Evolutionary conservation across 306 rosid species (phyloP), one percentile per base, ranked within the genome.

Genomic region (Trifolium dubium): DNA sequence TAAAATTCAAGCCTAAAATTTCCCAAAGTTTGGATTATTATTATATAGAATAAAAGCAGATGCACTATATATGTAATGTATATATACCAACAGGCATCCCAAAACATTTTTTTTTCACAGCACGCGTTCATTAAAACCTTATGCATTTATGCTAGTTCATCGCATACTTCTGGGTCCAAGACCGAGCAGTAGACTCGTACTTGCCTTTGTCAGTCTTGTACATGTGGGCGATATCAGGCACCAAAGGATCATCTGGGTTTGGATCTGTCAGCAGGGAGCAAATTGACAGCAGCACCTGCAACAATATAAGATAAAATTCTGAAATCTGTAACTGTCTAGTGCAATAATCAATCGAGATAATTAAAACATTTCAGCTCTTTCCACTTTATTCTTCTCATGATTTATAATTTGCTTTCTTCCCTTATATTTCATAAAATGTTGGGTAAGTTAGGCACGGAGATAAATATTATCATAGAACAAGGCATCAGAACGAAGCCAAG

Each of bases 251-350:
- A 11, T 85, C 89, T 0, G 87, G 89, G 79, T 85, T 85, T 5
- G 89, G 89, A 46, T 85, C 89, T 55, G 89, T 85, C 75, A 85
- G 69, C 67, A 85, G 81, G 4, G 89, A 85, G 85, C 89, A 85
- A 67, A 85, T 82, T 60, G 89, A 85, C 55, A 85, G 58, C 37
- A 85, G 77, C 53, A 85, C 89, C 89, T 74, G 61, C 78, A 39
- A 69, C 34, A 58, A 41, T 5, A 2, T 12, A 17, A 31, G 31
- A 58, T 0, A 53, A 58, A 54, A 49, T 40, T 37, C 30, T 23
- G 2, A 13, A 37, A 49, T 67, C n/a, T 37, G 40, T 8, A 64
- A 11, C 28, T 23, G 37, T 17, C 31, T 15, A 9, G 47, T 19
- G n/a, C 11, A 31, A 49, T 60, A 47, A 51, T 19, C 17, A 41